phyloP scores from a whole-genome alignment of 345 rosid genomes.

The Garcia nutans region DNA sequence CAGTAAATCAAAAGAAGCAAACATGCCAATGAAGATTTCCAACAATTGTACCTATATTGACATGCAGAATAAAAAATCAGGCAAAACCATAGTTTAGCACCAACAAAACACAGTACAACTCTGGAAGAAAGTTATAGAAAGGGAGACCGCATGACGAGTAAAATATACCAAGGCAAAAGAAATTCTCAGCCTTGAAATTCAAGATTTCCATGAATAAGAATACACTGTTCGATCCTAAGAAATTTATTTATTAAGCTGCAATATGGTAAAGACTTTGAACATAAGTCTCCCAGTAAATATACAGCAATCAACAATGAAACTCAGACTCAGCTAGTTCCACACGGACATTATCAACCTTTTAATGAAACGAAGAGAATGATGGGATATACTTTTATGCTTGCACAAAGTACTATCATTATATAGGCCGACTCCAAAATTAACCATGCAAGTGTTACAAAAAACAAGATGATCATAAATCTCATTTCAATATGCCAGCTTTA shows the following conservation, averaged over 20 bases:
- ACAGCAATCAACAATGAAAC: background rate
- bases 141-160: background rate
- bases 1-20: background rate
- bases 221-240: background rate
- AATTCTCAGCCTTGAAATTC: background rate
- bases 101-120: background rate
- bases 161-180: too few relatives aligned
- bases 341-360: background rate
- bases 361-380: background rate
- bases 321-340: background rate
- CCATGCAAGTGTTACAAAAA: background rate
- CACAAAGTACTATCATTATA: background rate
- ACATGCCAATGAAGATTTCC: background rate
- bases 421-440: background rate
- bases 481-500: background rate
- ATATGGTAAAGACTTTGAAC: background rate
- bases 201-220: background rate
- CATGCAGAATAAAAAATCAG: background rate
- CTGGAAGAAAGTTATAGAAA: background rate
- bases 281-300: background rate
- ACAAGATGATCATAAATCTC: background rate
- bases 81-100: background rate
- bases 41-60: background rate
- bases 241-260: background rate
- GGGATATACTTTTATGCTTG: background rate